Evolutionary conservation across 192 early-diverging fungal genomes (phyloP).

Genomic region (Chytriomyces hyalinus): DNA sequence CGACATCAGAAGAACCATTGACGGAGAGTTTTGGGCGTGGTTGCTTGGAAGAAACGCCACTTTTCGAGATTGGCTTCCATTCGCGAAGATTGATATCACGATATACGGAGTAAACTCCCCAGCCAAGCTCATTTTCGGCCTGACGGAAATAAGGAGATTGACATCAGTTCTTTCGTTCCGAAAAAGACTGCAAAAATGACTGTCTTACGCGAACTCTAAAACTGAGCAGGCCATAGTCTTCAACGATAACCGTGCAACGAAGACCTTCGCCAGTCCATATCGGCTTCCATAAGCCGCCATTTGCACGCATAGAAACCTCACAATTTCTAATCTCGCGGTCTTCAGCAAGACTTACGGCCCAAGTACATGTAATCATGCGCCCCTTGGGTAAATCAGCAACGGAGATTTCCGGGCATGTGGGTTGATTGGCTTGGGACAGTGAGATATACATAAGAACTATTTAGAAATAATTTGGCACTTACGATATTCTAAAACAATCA

Average conservation of each 20-base stretch:
- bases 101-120: constrained; percentile 6
- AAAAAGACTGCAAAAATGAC: background rate
- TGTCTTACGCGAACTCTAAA: constrained; percentile 24
- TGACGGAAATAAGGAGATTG: background rate
- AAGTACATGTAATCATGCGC: constrained; percentile 3
- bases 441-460: background rate
- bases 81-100: constrained; percentile 15
- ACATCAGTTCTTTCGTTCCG: background rate
- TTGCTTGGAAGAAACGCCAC: background rate
- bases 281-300: constrained; percentile 17
- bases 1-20: background rate
- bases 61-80: constrained; percentile 4
- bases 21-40: background rate
- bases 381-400: constrained; percentile 2
- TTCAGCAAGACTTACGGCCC: constrained; percentile 4
- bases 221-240: constrained; percentile 16
- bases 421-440: constrained; percentile 23
- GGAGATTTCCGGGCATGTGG: constrained; percentile 26
- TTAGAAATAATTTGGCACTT: background rate
- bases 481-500: constrained; percentile 29
- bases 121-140: constrained; percentile 31
- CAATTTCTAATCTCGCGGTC: constrained; percentile 14
- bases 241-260: constrained; percentile 8
- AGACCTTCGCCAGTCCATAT: constrained; percentile 15
- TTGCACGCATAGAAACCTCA: constrained; percentile 18